These are phyloP conservation scores for Candida manassasensis DNA, from an alignment of 805 yeast genomes.

Conservation along the genomic window DNA sequence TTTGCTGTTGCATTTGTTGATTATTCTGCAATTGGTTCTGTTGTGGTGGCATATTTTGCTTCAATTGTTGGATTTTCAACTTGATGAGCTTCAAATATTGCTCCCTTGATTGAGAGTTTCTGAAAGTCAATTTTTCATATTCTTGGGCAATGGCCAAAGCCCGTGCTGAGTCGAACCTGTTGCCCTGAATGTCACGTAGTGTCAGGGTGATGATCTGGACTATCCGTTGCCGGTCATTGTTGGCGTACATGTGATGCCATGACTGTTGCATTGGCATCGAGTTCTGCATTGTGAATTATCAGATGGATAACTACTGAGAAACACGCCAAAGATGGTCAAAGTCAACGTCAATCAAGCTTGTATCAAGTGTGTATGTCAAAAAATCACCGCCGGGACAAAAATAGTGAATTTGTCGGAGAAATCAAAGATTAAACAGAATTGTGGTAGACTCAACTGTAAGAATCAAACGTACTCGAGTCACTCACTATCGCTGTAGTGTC, in stretches of 20 bases:
- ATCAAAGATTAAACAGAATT: too few species aligned
- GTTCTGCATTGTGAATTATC: conserved; percentile 3
- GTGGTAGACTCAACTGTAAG: too few species aligned
- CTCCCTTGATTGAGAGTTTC: conserved; percentile 51
- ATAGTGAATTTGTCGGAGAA: too few species aligned
- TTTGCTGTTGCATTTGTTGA: conserved; percentile 18
- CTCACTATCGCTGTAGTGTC: too few species aligned
- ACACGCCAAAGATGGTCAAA: too few species aligned
- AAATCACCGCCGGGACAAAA: too few species aligned
- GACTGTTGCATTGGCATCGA: conserved; percentile 7
- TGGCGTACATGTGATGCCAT: conserved; percentile 25
- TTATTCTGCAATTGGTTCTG: conserved; percentile 14
- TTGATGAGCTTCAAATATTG: conserved; percentile 47
- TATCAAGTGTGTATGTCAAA: too few species aligned
- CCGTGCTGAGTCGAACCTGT: conserved; percentile 29
- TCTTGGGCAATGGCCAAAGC: conserved; percentile 55
- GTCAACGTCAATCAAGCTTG: too few species aligned
- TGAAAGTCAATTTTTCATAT: conserved; percentile 62
- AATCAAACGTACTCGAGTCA: too few species aligned
- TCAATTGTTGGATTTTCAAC: conserved; percentile 34
- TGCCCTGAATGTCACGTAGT: conserved; percentile 32
- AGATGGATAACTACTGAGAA: too few species aligned
- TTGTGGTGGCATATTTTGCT: conserved; percentile 9
- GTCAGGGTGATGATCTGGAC: conserved; percentile 34
- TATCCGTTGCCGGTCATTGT: conserved; percentile 36